Conservation (phyloP, 331 rosid species). For the Pyrus hybrid region DNA sequence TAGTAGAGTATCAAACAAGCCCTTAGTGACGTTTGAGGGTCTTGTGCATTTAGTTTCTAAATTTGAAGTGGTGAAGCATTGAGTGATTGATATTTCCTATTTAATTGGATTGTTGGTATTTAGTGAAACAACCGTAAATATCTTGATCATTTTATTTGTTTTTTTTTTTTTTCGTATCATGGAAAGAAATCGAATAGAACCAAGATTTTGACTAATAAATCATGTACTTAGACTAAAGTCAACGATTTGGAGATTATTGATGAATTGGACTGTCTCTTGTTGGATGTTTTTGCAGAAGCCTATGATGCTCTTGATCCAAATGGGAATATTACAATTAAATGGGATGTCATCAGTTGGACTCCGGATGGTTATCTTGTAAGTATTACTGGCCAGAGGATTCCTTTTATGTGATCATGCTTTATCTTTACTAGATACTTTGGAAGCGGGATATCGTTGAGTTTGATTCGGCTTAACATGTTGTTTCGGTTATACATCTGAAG, state of each 20-base stretch:
- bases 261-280: slow-evolving; percentile 11
- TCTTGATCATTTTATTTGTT: background rate
- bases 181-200: background rate
- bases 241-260: background rate
- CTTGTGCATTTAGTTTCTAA: background rate
- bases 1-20: too few species aligned
- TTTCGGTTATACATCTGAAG: background rate
- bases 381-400: background rate
- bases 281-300: slow-evolving; percentile 56
- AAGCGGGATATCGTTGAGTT: background rate
- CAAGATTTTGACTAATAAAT: background rate
- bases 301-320: slow-evolving; percentile 91
- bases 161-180: too few species aligned
- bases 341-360: slow-evolving; percentile 87
- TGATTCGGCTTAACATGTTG: background rate
- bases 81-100: background rate
- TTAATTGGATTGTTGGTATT: background rate
- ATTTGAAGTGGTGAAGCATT: background rate
- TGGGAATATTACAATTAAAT: slow-evolving; percentile 83
- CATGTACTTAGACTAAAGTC: background rate
- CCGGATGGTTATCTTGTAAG: slow-evolving; percentile 96
- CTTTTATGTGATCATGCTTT: background rate
- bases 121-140: background rate
- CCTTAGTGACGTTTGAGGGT: background rate
- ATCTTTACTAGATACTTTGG: background rate